These are phyloP conservation scores for Hypoxylon sp. DNA, from an alignment of 2,329 filamentous ascomycete genomes.

Conservation along the genomic window DNA sequence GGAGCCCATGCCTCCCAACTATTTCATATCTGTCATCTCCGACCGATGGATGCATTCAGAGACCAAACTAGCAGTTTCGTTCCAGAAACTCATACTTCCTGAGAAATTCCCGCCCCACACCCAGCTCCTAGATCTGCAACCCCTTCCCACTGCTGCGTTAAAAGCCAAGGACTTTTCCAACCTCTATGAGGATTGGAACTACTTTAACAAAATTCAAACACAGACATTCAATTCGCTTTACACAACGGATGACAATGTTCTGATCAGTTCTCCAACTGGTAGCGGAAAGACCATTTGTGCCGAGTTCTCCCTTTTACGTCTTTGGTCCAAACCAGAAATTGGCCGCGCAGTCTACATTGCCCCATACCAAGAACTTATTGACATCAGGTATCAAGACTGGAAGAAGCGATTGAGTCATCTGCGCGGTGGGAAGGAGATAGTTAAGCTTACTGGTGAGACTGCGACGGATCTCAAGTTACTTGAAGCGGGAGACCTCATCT, in stretches of 20 bases:
- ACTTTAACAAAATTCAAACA: constrained; percentile 98
- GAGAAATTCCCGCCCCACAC: constrained; percentile 97
- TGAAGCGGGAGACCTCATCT: constrained; percentile 84
- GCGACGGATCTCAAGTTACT: constrained; percentile 89
- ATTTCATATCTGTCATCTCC: constrained; percentile 94
- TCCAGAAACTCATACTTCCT: constrained; percentile 92
- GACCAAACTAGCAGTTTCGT: constrained; percentile 90
- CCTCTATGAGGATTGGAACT: constrained; percentile 83
- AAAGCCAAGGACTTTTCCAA: constrained; percentile 84
- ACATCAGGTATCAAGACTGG: constrained; percentile 86
- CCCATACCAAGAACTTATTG: constrained; percentile 92
- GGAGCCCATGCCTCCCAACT: constrained; percentile 98
- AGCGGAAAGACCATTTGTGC: constrained; percentile 98
- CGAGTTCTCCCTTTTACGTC: constrained; percentile 88
- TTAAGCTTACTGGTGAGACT: constrained; percentile 93
- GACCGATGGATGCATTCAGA: constrained; percentile 99
- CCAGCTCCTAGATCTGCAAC: constrained; percentile 88
- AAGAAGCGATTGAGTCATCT: constrained; percentile 76
- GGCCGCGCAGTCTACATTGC: constrained; percentile 93
- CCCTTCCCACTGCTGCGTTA: constrained; percentile 85
- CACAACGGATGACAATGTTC: constrained; percentile 90
- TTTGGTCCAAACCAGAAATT: constrained; percentile 78
- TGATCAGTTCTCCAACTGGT: constrained; percentile 90
- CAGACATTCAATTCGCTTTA: constrained; percentile 96
- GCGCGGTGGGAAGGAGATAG: constrained; percentile 84